Base-by-base conservation (phyloP, 805 yeast genomes). In the Candida berthetii region DNA sequence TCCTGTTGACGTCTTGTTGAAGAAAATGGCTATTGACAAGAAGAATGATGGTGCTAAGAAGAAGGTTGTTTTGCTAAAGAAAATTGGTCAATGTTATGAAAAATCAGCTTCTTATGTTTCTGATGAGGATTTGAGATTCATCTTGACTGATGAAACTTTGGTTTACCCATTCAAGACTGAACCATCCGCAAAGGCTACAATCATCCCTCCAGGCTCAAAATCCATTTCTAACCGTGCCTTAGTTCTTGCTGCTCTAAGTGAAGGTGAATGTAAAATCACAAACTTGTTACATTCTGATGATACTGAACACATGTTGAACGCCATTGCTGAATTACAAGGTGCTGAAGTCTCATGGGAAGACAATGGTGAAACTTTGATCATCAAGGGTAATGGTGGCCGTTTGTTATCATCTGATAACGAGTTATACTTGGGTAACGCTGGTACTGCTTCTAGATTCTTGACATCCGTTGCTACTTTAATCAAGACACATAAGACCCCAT, bases 171-270 rank as follows among this genome's bases (percentile, higher is more conserved):
- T 79, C 62, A 53, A 62, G 27, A 44, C 53, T 47, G 40, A 56
- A 28, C 32, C 52, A 2, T 38, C 49, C 14, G 61, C 64, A 44
- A 48, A 51, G 13, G 53, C 61, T 18, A 73, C 68, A 16, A 76
- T 87, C 29, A 71, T 73, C 11, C 99, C 99, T 15, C 99, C 99
- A 4, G 99, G 99, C 2, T 91, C 98, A 2, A 93, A 93, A 61
- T 91, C 98, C 3, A 91, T 93, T 45, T 90, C 98, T 7, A 93
- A 93, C 60, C 80, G 99, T 61, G 99, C 97, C 6, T 71, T 93
- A 44, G 78, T 93, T 14, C 69, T 93, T 48, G 98, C 99, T 36
- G 95, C 98, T 17, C 74, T 93, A 46, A 96, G 96, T 45, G 65
- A 73, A 40, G 98, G 98, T 35, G 75, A 81, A 20, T 89, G 96